Percentiles rank a stretch among this genome's conserved stretches.
Conservation (phyloP, 73 alveolate species). For the Uronychia setigera region DNA sequence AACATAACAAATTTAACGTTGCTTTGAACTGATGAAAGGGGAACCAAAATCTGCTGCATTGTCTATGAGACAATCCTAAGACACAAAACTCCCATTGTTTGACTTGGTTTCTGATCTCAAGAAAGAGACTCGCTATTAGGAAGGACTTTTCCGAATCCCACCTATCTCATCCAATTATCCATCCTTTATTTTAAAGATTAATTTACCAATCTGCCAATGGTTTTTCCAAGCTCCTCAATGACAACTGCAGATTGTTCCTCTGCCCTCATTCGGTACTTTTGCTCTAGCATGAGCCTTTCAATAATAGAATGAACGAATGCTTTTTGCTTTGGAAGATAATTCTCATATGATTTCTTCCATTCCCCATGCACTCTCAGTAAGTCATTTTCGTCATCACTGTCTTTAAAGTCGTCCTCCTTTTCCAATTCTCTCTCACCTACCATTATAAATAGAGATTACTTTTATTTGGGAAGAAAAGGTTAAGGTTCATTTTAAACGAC, state of each 20-base stretch:
- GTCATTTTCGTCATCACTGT: background rate
- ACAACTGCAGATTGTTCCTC: constrained; percentile 17
- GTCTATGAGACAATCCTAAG: background rate
- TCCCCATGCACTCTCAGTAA: background rate
- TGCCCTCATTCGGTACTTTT: background rate
- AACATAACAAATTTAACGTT: too few species aligned
- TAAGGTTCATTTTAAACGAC: background rate
- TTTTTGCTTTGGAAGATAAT: background rate
- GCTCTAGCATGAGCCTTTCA: background rate
- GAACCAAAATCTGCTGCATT: background rate
- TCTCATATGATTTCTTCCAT: background rate
- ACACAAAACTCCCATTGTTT: background rate
- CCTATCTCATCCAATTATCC: background rate
- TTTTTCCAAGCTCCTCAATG: constrained; percentile 12
- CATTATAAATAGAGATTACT: background rate
- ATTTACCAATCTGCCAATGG: background rate
- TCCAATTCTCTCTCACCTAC: background rate
- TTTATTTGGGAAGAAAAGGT: background rate
- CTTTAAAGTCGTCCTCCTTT: background rate
- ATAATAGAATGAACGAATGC: background rate
- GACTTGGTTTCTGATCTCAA: background rate
- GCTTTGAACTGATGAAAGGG: too few species aligned
- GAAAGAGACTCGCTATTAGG: background rate
- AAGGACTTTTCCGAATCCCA: background rate
- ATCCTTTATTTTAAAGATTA: background rate